Evolutionary conservation across 306 rosid species (phyloP).

Genomic region (Inga laurina): DNA sequence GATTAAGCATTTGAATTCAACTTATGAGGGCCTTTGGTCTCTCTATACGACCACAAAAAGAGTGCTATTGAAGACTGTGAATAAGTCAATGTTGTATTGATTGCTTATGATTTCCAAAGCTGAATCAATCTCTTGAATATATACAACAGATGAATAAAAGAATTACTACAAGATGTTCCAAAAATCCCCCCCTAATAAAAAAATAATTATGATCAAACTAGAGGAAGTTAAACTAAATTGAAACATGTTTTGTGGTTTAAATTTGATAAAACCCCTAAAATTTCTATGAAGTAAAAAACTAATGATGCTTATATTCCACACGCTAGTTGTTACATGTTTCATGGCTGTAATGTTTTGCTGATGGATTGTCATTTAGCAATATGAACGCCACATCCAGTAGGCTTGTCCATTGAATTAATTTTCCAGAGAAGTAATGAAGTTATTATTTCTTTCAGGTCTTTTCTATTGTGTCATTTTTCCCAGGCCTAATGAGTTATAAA

Average conservation of each 20-base stretch:
- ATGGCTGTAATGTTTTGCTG: not conserved
- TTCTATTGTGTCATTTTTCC: not conserved
- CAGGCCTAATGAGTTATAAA: not conserved
- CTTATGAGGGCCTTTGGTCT: not conserved
- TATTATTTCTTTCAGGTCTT: not conserved
- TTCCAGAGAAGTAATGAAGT: not conserved
- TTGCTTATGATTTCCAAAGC: not conserved
- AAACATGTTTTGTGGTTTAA: not conserved
- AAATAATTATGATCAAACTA: not conserved
- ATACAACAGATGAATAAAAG: not conserved
- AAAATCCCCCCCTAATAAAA: not conserved
- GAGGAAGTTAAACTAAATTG: not conserved
- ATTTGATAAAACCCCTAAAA: not conserved
- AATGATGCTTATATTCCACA: not conserved
- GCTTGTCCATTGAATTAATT: not conserved
- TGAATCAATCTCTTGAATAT: not conserved
- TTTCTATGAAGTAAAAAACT: not conserved
- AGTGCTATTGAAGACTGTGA: not conserved
- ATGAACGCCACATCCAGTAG: conserved; percentile 1
- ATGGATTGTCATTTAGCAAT: not conserved
- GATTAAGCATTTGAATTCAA: conserved; percentile 15
- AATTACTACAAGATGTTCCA: not conserved
- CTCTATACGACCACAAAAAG: not conserved
- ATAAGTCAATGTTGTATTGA: not conserved
- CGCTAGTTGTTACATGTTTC: not conserved